Base-by-base conservation (phyloP, 345 rosid species). In the Raphanus raphanistrum region DNA sequence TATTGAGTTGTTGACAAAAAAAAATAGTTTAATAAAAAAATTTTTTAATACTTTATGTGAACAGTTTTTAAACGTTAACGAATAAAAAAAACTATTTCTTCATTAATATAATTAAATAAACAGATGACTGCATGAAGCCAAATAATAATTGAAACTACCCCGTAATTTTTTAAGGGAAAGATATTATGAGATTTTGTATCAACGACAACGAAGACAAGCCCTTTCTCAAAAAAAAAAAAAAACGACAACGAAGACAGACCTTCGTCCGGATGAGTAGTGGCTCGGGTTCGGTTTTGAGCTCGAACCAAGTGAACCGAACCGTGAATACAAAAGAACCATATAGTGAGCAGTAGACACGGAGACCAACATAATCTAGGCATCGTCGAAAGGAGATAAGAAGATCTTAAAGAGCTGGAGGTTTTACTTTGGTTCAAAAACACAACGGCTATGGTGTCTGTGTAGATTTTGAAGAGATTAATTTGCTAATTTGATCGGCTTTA, bases 201-300 rank as follows among this genome's bases (percentile, higher is more conserved):
- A 21, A 21, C 21, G 1, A 21, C 21, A 21, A 21, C 21, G 21
- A 21, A 21, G 21, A 21, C 21, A 21, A 21, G 21, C 21, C 21
- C 21, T 21, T 21, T 21, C 21, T 21, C 21, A 21, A 21, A 21
- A 21, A 21, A 21, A 21, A 21, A 28, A 28, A 8, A 17, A 55
- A 28, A 55, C 11, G 61, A 8, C 6, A 25, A 57, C 12, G 25
- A 57, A 57, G 71, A 68, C 32, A 66, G 16, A 78, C 77, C 81
- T 32, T 78, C 81, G 45, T 66, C 81, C 9, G 78, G 65, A 60
- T 72, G 66, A 60, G 76, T 78, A 33, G 81, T 78, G 25, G 76
- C 72, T 65, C 29, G 8, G 31, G 77, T 73, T 73, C 29, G 57
- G 50, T 66, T 78, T 66, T 78, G 81, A 54, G 77, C 77, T 78